phyloP scores from a whole-genome alignment of 2,329 filamentous ascomycete species.

The Taxawa tesnikishii region DNA sequence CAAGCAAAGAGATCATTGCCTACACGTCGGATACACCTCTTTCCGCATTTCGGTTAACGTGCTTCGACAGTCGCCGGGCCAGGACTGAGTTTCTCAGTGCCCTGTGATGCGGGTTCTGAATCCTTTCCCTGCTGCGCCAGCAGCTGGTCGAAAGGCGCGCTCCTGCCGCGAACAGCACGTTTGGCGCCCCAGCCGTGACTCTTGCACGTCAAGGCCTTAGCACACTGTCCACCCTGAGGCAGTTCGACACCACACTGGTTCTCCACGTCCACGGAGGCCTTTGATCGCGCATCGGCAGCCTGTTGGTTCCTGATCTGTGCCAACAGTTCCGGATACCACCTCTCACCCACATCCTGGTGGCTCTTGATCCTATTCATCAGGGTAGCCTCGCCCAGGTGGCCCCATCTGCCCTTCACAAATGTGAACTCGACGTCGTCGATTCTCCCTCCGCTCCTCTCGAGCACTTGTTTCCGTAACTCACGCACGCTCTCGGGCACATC shows the following conservation, averaged over 20 bases:
- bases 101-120: no score
- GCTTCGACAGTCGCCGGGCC: no score
- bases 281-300: constrained; percentile 57
- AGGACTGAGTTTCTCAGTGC: no score
- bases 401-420: constrained; percentile 56
- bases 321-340: constrained; percentile 45
- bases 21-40: no score
- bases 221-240: constrained; percentile 73
- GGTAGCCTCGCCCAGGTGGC: constrained; percentile 68
- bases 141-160: constrained; percentile 79
- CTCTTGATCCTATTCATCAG: constrained; percentile 75
- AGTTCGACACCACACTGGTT: constrained; percentile 79
- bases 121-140: constrained; percentile 42
- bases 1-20: no score
- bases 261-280: constrained; percentile 85
- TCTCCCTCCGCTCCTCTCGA: constrained; percentile 42
- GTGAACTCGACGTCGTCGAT: constrained; percentile 78
- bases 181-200: constrained; percentile 86
- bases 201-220: constrained; percentile 77
- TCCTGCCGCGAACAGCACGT: constrained; percentile 68
- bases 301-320: constrained; percentile 29
- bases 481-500: constrained; percentile 53
- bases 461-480: constrained; percentile 46
- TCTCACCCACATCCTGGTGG: constrained; percentile 74
- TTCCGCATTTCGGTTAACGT: no score